These are phyloP conservation scores for Phyllosticta ampelicida DNA, from an alignment of 2,329 filamentous ascomycete species.

Conservation along the genomic window DNA sequence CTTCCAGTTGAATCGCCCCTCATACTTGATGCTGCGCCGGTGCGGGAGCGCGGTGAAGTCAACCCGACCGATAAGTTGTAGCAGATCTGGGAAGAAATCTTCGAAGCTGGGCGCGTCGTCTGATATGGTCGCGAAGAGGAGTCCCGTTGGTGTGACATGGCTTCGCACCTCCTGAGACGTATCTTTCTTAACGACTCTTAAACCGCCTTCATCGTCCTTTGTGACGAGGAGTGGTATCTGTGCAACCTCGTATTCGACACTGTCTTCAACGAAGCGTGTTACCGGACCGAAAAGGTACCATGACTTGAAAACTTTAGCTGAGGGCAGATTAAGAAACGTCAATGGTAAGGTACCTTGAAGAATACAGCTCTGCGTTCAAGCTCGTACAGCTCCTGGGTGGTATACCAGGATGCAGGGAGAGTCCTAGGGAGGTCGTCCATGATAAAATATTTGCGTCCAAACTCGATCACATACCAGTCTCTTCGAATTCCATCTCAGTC, in stretches of 20 bases:
- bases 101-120: constrained; percentile 39
- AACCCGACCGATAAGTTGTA: constrained; percentile 37
- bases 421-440: constrained; percentile 13
- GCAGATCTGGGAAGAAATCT: constrained; percentile 43
- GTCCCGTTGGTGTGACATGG: constrained; percentile 40
- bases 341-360: constrained; percentile 14
- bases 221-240: constrained; percentile 28
- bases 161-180: constrained; percentile 21
- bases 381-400: constrained; percentile 33
- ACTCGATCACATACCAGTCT: neutral
- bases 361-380: constrained; percentile 37
- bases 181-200: constrained; percentile 28
- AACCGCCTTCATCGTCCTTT: neutral
- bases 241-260: constrained; percentile 40
- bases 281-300: constrained; percentile 45
- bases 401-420: constrained; percentile 36
- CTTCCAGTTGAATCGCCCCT: constrained; percentile 49
- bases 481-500: neutral
- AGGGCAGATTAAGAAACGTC: neutral
- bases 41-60: constrained; percentile 45
- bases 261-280: constrained; percentile 35
- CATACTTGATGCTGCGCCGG: constrained; percentile 43
- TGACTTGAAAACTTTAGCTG: constrained; percentile 23
- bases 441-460: neutral
- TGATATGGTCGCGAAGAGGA: constrained; percentile 43